Conservation (phyloP, 441 rosid species). For the Arabidopsis hybrid region DNA sequence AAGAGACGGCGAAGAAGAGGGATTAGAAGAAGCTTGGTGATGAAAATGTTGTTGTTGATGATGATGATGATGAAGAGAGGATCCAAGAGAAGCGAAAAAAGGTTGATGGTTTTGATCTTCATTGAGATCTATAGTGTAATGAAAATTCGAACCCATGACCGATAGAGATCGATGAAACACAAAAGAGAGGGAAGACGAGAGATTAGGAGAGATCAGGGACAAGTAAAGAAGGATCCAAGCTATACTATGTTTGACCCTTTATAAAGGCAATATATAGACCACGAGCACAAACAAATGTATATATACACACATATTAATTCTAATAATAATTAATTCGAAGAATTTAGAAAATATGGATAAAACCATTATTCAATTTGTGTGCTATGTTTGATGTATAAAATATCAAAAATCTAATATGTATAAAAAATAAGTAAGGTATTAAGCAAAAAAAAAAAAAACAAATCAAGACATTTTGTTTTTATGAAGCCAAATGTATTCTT, state of each 20-base stretch:
- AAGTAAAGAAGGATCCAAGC: conserved; percentile 42
- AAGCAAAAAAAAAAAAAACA: too few species aligned
- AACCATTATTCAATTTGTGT: not conserved
- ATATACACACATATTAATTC: too few species aligned
- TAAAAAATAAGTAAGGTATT: too few species aligned
- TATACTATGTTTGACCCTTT: conserved; percentile 39
- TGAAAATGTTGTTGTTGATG: conserved; percentile 19
- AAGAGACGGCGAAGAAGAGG: conserved; percentile 46
- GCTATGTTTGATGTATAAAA: too few species aligned
- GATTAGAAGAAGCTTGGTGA: conserved; percentile 23
- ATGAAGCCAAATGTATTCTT: not conserved
- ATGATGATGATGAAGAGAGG: conserved; percentile 33
- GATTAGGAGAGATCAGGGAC: conserved; percentile 27
- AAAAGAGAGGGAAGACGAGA: conserved; percentile 17
- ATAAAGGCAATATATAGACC: conserved; percentile 40
- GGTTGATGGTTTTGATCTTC: conserved; percentile 52
- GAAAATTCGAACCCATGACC: conserved; percentile 47
- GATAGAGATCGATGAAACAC: conserved; percentile 14
- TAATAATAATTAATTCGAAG: not conserved
- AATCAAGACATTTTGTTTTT: not conserved
- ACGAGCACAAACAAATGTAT: conserved; percentile 25
- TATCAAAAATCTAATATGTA: too few species aligned
- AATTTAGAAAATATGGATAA: conserved; percentile 3
- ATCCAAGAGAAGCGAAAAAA: conserved; percentile 32
- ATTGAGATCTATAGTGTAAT: conserved; percentile 61